Evolutionary conservation across 345 rosid species (phyloP), one percentile per base, ranked within the genome.

Genomic region (Bruguiera gymnorhiza): DNA sequence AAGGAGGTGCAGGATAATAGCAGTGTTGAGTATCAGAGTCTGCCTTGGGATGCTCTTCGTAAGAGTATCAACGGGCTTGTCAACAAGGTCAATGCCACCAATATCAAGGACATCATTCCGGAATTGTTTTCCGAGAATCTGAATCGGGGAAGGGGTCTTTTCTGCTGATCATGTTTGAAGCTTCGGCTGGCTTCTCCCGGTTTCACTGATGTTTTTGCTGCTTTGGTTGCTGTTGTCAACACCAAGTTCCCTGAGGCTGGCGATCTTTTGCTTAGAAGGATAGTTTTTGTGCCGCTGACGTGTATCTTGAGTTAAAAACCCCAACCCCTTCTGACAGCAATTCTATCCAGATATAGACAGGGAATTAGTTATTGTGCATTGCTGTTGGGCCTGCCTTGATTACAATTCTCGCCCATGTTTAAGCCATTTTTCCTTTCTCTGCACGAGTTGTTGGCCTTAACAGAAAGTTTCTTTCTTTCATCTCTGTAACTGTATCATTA

Each of bases 151-250:
- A 85, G 97, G 55, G 98, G 96, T 59, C 89, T 94, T 32, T 91
- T 94, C 70, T 89, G 96, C 69, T 85, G 97, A 30, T 91, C 96
- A 0, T 89, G 97, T 78, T 84, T 91, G 93, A 94, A 95, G 73
- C 91, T 97, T 26, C 98, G 91, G 70, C 92, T 94, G 97, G 97
- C 98, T 20, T 94, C 97, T 65, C 92, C 97, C 2, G 86, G 87
- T 27, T 91, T 89, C 74, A 95, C 99, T 0, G 89, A 91, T 78
- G 93, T 95, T 34, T 92, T 95, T 85, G 81, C 97, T 9, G 97
- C 99, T 56, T 60, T 89, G 57, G 96, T 82, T 19, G 89, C 99
- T 62, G 89, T 95, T 71, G 87, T 89, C 6, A 95, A 92, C 66
- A 83, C 96, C 56, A 92, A 89, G 70, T 89, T 94, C 75, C 96